Evolutionary conservation across 495 filamentous ascomycete species (phyloP), one percentile per base, ranked within the genome.

Genomic region (Neurospora sp.): DNA sequence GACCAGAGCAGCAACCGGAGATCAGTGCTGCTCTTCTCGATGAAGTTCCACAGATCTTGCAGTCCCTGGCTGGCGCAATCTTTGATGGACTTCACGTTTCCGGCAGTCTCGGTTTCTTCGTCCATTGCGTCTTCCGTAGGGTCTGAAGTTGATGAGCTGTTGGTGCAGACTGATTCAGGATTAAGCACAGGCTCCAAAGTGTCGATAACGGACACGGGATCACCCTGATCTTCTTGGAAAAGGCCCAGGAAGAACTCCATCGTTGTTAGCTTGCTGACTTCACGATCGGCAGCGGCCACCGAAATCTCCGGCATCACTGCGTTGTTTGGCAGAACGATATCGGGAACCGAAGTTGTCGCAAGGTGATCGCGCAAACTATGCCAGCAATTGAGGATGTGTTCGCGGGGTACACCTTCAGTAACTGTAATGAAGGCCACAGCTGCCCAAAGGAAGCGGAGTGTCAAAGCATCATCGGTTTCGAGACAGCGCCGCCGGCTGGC

Each of bases 191-290:
- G 96, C 75, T 99, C 96, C 40, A 99, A 84, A 44, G 89, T 96
- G 75, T 97, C 94, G 75, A 99, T 97, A 4, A 97, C 86, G 9
- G 89, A 87, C 5, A 93, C 86, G 0, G 96, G 91, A 77, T 97
- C 89, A 42, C 88, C 88, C 40, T 87, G 81, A 47, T 87, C 85
- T 12, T 87, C 85, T 42, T 87, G 85, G 75, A 98, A 97, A 1
- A 99, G 88, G 39, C 89, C 91, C 73, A 92, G 85, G 81, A 99
- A 98, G 81, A 97, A 98, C 77, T 97, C 96, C 89, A 96, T 94
- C 0, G 94, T 98, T 16, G 92, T 97, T 16, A 98, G 84, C 77
- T 94, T 92, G 65, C 92, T 93, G 37, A 97, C 92, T 77, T 99
- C 96, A 39, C 93, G 90, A 68, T 97, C 94, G 14, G 94, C 89